Evolutionary conservation across 305 asterid species (phyloP).

Genomic region (Fraxinus sp.): DNA sequence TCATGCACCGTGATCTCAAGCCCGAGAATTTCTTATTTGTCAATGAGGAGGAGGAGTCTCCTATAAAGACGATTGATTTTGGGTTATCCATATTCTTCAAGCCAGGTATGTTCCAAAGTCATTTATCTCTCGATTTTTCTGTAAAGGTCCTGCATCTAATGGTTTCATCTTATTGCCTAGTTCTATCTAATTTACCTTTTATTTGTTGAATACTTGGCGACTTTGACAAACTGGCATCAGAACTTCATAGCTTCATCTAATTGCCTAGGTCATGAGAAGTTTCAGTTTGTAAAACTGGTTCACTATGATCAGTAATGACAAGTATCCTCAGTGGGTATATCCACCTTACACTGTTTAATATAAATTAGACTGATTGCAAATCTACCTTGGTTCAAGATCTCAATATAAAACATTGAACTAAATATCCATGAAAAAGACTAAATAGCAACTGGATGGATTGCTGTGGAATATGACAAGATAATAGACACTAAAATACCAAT

Average conservation of each 20-base stretch:
- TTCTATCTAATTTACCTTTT: neutral
- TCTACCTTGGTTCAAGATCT: neutral
- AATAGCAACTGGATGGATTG: neutral
- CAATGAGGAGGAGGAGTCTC: constrained; percentile 63
- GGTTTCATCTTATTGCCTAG: neutral
- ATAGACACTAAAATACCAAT: neutral
- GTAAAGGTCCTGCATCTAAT: constrained; percentile 5
- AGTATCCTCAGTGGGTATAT: neutral
- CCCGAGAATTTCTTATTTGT: constrained; percentile 82
- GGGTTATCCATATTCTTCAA: constrained; percentile 77
- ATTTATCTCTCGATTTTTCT: neutral
- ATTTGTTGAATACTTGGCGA: neutral
- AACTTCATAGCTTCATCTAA: neutral
- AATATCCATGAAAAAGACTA: neutral
- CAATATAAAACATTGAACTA: neutral
- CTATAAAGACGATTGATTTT: constrained; percentile 69
- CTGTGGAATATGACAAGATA: neutral
- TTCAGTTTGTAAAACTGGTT: neutral
- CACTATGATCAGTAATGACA: neutral
- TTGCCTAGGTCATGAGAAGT: neutral
- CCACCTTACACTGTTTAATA: neutral
- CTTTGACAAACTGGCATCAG: neutral
- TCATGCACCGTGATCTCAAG: constrained; percentile 83
- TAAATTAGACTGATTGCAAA: neutral
- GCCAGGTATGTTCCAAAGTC: constrained; percentile 53